Evolutionary conservation across 306 rosid genomes (phyloP), one percentile per base, ranked within the genome.

Genomic region (Pyrus communis): DNA sequence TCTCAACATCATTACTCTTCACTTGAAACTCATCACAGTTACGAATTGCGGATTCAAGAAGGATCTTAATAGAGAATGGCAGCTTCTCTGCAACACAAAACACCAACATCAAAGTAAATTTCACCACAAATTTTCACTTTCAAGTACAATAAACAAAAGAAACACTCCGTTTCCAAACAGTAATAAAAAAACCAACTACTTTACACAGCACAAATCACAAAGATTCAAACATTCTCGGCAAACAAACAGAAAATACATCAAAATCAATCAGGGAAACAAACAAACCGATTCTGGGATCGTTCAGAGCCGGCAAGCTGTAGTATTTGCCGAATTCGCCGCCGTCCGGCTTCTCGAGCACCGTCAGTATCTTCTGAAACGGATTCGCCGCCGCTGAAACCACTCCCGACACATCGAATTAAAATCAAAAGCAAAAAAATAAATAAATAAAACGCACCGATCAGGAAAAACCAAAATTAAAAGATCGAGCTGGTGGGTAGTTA

Each of bases 11-110:
- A 65, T 84, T 79, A 2, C 80, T 85, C 85, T 87, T 95, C 49
- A 95, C 99, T 62, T 89, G 96, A 77, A 95, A 95, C 85, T 95
- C 96, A 82, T 95, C 99, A 19, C 97, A 95, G 78, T 95, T 92
- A 7, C 99, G 97, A 46, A 95, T 92, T 27, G 99, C 97, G 19
- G 97, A 92, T 82, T 95, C 99, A 7, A 95, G 96, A 77, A 95
- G 97, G 71, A 95, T 95, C 88, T 85, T 89, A 14, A 92, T 87
- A 45, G 99, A 88, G 88, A 85, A 90, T n/a, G 99, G 99, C 43
- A 95, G 93, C 61, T 77, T 91, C 77, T 95, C 99, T 87, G 89
- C 69, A 28, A 77, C 71, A 65, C 69, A 74, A 15, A 80, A 69
- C 82, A 85, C 12, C 43, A 84, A 75, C 9, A 40, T 2, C 21